phyloP scores from a whole-genome alignment of 2,329 filamentous ascomycete species.

The Aspergillus felis region DNA sequence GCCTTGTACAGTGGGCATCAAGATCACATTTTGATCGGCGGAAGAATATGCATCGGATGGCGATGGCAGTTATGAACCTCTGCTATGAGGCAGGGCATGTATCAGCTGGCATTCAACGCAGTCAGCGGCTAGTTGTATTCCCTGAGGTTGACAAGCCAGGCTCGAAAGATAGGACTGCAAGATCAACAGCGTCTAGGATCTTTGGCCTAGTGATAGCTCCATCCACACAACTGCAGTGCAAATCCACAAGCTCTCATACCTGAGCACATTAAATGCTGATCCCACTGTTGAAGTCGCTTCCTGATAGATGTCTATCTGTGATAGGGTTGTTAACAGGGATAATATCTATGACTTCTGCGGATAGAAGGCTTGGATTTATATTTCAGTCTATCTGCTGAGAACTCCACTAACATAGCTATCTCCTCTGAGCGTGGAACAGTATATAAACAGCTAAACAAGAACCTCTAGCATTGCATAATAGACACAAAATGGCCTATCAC shows the following conservation, averaged over 20 bases:
- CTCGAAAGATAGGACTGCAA: no score
- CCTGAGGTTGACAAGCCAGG: no score
- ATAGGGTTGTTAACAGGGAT: background rate
- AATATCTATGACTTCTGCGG: background rate
- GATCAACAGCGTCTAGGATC: no score
- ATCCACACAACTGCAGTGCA: no score
- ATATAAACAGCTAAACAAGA: no score
- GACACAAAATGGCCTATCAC: background rate
- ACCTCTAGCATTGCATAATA: no score
- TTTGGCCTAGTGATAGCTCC: no score
- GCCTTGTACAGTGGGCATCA: conserved; percentile 50
- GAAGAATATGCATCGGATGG: background rate
- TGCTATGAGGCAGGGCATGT: background rate
- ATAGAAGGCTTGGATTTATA: background rate
- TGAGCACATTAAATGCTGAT: background rate
- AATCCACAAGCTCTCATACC: background rate
- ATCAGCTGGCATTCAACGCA: background rate
- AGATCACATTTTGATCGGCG: conserved; percentile 29
- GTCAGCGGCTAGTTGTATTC: no score
- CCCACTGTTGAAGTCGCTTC: background rate
- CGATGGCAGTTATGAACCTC: background rate
- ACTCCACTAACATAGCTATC: background rate
- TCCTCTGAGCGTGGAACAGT: no score
- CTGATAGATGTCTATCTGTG: background rate
- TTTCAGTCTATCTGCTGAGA: background rate